phyloP scores from a whole-genome alignment of 331 rosid genomes.

The Erythrophleum ivorense region DNA sequence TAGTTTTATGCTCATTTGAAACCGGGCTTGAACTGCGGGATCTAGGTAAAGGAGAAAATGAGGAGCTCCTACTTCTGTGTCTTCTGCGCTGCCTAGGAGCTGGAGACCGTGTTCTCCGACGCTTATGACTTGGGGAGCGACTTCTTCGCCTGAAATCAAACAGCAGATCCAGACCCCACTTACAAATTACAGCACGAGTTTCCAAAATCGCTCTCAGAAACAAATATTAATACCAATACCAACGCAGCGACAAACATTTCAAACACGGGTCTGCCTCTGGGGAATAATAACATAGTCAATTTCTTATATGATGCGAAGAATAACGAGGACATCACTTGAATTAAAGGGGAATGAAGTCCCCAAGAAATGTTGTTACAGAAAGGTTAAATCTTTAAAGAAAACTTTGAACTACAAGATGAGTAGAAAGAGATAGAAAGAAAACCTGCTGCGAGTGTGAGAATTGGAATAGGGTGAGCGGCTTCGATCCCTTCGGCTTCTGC shows the following conservation, averaged over 20 bases:
- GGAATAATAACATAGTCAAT: not conserved
- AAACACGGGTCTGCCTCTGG: not conserved
- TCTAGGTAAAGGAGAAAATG: slow-evolving; percentile 59
- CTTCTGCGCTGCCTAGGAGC: slow-evolving; percentile 57
- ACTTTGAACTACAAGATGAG: not conserved
- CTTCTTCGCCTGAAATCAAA: slow-evolving; percentile 47
- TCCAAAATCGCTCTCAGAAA: not conserved
- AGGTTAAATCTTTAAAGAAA: not conserved
- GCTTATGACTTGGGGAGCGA: slow-evolving; percentile 47
- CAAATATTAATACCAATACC: not conserved
- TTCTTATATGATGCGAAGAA: not conserved
- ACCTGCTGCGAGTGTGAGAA: slow-evolving; percentile 46
- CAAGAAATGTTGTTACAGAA: not conserved
- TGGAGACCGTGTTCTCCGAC: slow-evolving; percentile 57
- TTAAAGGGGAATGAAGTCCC: not conserved
- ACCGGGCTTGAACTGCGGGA: slow-evolving; percentile 58
- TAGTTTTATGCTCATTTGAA: slow-evolving; percentile 47
- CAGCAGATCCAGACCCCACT: not conserved
- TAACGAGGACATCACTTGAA: not conserved
- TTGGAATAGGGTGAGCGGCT: slow-evolving; percentile 55
- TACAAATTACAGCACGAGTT: not conserved
- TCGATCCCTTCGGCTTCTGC: slow-evolving; percentile 56
- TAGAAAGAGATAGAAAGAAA: not conserved
- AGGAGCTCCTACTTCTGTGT: slow-evolving; percentile 53
- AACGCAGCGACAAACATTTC: not conserved